Evolutionary conservation across 306 rosid species (phyloP), one percentile per base, ranked within the genome.

Genomic region (Vachellia collinsii): DNA sequence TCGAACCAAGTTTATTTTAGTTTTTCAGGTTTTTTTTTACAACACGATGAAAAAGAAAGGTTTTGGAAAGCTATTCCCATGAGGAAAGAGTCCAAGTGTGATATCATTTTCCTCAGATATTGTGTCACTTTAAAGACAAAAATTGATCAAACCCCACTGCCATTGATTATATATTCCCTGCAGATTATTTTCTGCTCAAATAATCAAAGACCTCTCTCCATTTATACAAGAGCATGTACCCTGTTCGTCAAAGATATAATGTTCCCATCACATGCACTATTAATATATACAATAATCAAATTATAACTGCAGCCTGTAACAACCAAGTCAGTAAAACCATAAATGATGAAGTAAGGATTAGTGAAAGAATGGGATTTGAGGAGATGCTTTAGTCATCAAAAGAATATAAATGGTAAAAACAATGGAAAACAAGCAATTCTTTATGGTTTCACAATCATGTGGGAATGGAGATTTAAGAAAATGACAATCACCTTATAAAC

Each of bases 91-190:
- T 50, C 56, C 16, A 13, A 16, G 20, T 50, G 56, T 13, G 56
- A 50, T 50, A 50, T 50, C 56, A 50, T 50, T 50, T 50, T 50
- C 20, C 16, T 50, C 56, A 50, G 56, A 50, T 50, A 50, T 16
- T 50, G 3, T 50, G 56, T 6, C 22, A 6, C 25, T 54, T n/a
- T n/a, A 11, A 61, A 39, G 56, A 50, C 56, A 50, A 50, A 16
- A 25, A 10, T 25, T 61, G 16, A 61, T 29, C 17, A 12, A 61
- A 25, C 67, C 67, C n/a, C 19, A 25, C 19, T 11, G 19, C 9
- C 38, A 4, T 61, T 61, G 67, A 61, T 61, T 61, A 61, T 61
- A 8, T 54, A 54, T 54, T 23, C 66, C 17, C 66, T 61, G 66
- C 38, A 61, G 66, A 61, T 61, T 61, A 38, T 61, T 23, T 61